phyloP scores from a whole-genome alignment of 2,329 filamentous ascomycete species.

The Trichoderma koningii region DNA sequence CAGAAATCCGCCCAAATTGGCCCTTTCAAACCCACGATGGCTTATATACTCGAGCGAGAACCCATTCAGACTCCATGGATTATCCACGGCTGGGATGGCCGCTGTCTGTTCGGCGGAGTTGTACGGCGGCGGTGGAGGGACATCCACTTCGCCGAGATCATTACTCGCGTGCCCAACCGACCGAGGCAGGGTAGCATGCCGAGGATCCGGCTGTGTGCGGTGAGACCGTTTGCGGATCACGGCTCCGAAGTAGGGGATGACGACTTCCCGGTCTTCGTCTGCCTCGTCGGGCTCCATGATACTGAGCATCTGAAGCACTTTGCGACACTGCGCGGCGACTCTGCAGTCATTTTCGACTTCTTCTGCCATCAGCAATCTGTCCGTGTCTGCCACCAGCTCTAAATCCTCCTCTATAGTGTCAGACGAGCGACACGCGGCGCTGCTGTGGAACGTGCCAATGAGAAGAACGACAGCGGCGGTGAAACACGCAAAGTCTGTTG shows the following conservation, averaged over 20 bases:
- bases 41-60: slow-evolving; percentile 14
- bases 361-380: slow-evolving; percentile 19
- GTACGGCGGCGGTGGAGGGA: neutral
- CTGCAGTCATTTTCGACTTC: slow-evolving; percentile 21
- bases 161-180: neutral
- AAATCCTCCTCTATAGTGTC: slow-evolving; percentile 24
- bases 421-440: neutral
- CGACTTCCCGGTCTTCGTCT: slow-evolving; percentile 19
- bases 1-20: slow-evolving; percentile 13
- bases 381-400: slow-evolving; percentile 9
- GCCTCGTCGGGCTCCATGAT: neutral
- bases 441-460: slow-evolving; percentile 36
- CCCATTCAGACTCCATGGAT: slow-evolving; percentile 17
- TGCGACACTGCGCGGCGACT: slow-evolving; percentile 31
- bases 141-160: slow-evolving; percentile 1
- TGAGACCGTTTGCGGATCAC: slow-evolving; percentile 28
- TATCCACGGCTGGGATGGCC: slow-evolving; percentile 11
- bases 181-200: neutral
- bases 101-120: slow-evolving; percentile 14
- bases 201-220: neutral
- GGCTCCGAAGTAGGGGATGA: slow-evolving; percentile 26
- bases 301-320: slow-evolving; percentile 21
- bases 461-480: slow-evolving; percentile 47
- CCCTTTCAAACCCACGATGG: slow-evolving; percentile 17
- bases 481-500: slow-evolving; percentile 50